These are phyloP conservation scores for Trichoderma parareesei DNA, from an alignment of 495 filamentous ascomycete genomes.

Conservation along the genomic window DNA sequence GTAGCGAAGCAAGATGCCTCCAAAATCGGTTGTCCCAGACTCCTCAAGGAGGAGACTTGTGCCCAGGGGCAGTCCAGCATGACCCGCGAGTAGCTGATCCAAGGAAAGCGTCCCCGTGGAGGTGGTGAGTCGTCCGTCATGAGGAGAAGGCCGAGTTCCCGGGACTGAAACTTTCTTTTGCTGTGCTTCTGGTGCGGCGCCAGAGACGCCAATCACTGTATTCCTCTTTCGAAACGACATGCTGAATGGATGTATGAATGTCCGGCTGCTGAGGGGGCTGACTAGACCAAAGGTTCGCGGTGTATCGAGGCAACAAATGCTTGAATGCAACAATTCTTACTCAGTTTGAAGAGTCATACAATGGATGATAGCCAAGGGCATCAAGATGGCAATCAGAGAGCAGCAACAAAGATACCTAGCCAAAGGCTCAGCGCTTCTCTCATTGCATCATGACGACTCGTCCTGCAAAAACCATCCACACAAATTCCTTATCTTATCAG, in stretches of 20 bases:
- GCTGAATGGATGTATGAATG: conserved; percentile 22
- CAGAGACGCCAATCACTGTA: conserved; percentile 50
- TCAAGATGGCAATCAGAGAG: too few species aligned
- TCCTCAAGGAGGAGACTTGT: conserved; percentile 80
- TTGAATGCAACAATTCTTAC: too few species aligned
- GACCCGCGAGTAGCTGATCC: conserved; percentile 77
- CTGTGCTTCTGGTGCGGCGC: conserved; percentile 19
- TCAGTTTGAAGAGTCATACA: too few species aligned
- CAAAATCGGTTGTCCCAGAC: conserved; percentile 90
- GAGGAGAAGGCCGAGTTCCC: conserved; percentile 78
- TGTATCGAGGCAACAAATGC: too few species aligned
- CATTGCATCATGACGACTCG: too few species aligned
- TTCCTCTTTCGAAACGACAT: conserved; percentile 94
- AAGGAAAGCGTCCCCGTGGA: conserved; percentile 84
- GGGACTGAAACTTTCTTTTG: conserved; percentile 39
- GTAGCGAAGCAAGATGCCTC: conserved; percentile 72
- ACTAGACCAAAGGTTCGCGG: too few species aligned
- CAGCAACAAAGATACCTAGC: too few species aligned
- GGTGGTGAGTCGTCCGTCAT: conserved; percentile 81
- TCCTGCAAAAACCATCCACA: too few species aligned
- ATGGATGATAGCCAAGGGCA: too few species aligned
- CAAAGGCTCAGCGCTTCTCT: too few species aligned
- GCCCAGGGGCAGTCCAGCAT: conserved; percentile 80
- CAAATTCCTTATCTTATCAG: background rate
- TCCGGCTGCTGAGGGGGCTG: too few species aligned